Conservation (phyloP, 371 early-diverging fungal genomes). For the Mucor indicus region DNA sequence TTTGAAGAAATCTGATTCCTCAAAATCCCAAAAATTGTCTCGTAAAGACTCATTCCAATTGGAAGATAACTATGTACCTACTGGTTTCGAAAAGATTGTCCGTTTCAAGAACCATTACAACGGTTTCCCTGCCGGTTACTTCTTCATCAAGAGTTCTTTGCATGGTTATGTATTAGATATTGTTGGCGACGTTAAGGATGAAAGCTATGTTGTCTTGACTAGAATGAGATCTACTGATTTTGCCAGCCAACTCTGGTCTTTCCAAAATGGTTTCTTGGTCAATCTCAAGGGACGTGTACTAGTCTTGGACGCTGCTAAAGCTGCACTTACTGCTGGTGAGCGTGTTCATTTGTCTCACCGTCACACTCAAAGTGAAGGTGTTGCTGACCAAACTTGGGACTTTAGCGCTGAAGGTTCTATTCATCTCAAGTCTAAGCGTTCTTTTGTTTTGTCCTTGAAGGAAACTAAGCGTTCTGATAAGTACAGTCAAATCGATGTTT, state of each 20-base stretch:
- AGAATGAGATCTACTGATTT: constrained; percentile 32
- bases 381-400: constrained; percentile 40
- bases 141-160: constrained; percentile 43
- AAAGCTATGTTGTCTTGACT: constrained; percentile 25
- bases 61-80: constrained; percentile 30
- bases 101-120: constrained; percentile 33
- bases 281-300: constrained; percentile 43
- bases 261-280: constrained; percentile 40
- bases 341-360: constrained; percentile 24
- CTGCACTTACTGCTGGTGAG: constrained; percentile 22
- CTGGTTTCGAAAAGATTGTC: constrained; percentile 40
- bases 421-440: constrained; percentile 25
- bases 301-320: constrained; percentile 31
- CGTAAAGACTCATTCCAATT: constrained; percentile 28
- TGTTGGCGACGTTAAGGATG: constrained; percentile 19
- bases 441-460: constrained; percentile 35
- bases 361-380: constrained; percentile 7
- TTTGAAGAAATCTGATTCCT: constrained; percentile 14
- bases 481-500: constrained; percentile 28
- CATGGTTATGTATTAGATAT: constrained; percentile 45
- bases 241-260: constrained; percentile 55
- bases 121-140: constrained; percentile 36
- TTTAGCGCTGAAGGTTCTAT: constrained; percentile 26
- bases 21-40: constrained; percentile 3
- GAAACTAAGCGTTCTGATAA: constrained; percentile 25